A percentile compares a stretch with the other conserved stretches of the same genome.
phyloP scores from a whole-genome alignment of 2,329 filamentous ascomycete genomes.

The Cladosporium colombiae region DNA sequence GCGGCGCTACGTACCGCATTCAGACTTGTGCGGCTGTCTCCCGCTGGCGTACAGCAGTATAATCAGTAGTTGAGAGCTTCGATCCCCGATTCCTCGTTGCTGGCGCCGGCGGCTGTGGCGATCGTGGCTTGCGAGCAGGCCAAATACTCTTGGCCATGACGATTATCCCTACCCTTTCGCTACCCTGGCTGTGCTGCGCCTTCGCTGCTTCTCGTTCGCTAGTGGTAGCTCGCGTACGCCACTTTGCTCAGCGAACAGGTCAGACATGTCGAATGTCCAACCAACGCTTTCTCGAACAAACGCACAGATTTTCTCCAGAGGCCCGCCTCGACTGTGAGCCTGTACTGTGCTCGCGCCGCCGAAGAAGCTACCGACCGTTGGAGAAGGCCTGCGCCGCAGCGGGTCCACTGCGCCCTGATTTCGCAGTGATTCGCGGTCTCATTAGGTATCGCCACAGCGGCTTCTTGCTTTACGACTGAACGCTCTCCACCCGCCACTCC shows the following conservation, averaged over 20 bases:
- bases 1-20: neutral
- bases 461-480: neutral
- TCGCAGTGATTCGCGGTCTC: neutral
- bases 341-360: neutral
- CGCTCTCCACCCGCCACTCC: neutral
- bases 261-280: neutral
- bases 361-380: slow-evolving; percentile 6
- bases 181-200: slow-evolving; percentile 7
- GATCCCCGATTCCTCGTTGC: slow-evolving; percentile 6
- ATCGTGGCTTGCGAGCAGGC: neutral
- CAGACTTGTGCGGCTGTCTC: neutral
- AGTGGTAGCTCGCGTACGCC: neutral
- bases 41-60: neutral
- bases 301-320: neutral
- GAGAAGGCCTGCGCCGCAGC: slow-evolving; percentile 4
- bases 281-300: neutral
- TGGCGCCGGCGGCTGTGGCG: neutral
- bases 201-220: neutral
- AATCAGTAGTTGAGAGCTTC: neutral
- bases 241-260: slow-evolving; percentile 1
- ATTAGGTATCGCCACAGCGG: slow-evolving; percentile 2
- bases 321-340: neutral
- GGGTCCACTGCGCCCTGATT: slow-evolving; percentile 4
- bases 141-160: slow-evolving; percentile 5
- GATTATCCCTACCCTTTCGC: neutral